Evolutionary conservation across 2,329 filamentous ascomycete genomes (phyloP), one percentile per base, ranked within the genome.

Genomic region (Fusarium duplospermum): DNA sequence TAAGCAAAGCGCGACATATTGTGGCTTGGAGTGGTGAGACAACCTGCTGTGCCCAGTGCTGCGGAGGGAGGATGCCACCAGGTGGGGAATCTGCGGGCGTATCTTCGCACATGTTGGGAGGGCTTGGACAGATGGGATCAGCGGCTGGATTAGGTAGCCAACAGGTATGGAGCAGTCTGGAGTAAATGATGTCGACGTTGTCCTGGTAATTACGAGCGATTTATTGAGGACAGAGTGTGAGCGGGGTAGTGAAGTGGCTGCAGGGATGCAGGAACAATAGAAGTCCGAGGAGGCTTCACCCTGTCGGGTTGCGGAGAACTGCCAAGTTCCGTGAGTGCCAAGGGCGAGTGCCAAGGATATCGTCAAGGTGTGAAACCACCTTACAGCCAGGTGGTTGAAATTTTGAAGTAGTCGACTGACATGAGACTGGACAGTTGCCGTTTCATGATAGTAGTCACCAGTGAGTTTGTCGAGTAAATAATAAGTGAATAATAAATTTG

Each of bases 11-110:
- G 24, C 24, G 13, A 31, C n/a, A 47, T 60, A 52, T 29, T 31
- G 67, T 59, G n/a, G 68, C 62, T 13, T 29, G 9, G 27, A 36
- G 57, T 11, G 50, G 50, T 52, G 47, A 52, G 47, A 52, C 47
- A 52, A 31, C 47, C 58, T 63, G 66, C 35, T 65, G 31, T 8
- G 66, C 59, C 69, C 69, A 71, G 58, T 69, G 61, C 47, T 66
- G 45, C 6, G 56, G 47, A 52, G 47, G 47, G 16, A 52, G 47
- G 27, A 52, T 52, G 16, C 47, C 47, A n/a, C 24, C 18, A 6
- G 47, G 47, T n/a, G 47, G 47, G 24, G 47, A 31, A 52, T 52
- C 47, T 29, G 24, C 47, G 10, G 24, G 24, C 6, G 47, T n/a
- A 31, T 31, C 47, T n/a, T 52, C 5, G n/a, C 47, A 52, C 47